Evolutionary conservation across 2,329 filamentous ascomycete genomes (phyloP), one percentile per base, ranked within the genome.

Genomic region (Apiospora sp.): DNA sequence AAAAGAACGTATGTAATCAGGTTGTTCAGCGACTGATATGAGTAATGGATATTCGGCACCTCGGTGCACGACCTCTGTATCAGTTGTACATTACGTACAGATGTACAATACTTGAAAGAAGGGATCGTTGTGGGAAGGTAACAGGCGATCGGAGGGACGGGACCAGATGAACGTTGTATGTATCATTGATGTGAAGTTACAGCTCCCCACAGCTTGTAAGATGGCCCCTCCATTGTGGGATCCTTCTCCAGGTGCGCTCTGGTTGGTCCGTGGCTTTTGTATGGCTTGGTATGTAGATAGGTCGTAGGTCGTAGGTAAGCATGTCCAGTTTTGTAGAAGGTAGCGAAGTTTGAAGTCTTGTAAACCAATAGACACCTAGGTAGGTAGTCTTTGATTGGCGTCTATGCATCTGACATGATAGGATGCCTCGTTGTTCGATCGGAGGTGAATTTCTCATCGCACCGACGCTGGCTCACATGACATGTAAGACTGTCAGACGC

Each of bases 81-180:
- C 34, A 61, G 54, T 61, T 34, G 54, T 61, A 22, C 54, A 64
- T 24, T 41, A n/a, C 54, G 30, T 61, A 61, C 58, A 41, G 58
- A 24, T 22, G 54, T 34, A 41, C 58, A 41, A 64, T 61, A 14
- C 8, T 14, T 41, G 37, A 41, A 14, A 14, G 10, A 34, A 30
- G 19, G 58, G 58, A 41, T 64, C 10, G 58, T 64, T 64, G 58
- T 64, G n/a, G 58, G 58, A 64, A 64, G 58, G 58, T 64, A 37
- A 64, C 58, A 61, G 54, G 30, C 19, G 22, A 61, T 61, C 54
- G 58, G 19, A 30, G 58, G 58, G 30, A 64, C 58, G n/a, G n/a
- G 58, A 41, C 58, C 58, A 64, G 58, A 64, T 64, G 58, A 64
- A 64, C 58, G 58, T 64, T 64, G 58, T 64, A 64, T 64, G 46